Base-by-base conservation (phyloP, 2,329 filamentous ascomycete species). In the Calcarisporium arbuscula region DNA sequence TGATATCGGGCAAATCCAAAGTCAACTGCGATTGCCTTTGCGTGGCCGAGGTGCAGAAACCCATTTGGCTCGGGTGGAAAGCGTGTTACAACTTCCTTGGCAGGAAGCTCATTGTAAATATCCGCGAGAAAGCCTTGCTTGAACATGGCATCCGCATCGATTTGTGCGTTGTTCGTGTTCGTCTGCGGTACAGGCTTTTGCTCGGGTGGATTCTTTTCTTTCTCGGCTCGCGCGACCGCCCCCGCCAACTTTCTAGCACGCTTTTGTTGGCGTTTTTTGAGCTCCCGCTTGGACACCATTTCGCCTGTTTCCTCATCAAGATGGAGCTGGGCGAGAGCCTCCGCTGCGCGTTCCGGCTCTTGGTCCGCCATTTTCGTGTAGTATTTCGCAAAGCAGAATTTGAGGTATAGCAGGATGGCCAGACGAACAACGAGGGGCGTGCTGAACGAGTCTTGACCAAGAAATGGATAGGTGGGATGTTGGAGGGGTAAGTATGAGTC, bases 1-100 rank as follows among this genome's bases (percentile, higher is more conserved):
- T 94, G 85, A 53, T 81, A 80, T 52, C 76, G 78, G 11, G 92
- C 90, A 57, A 95, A 96, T n/a, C 90, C 90, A 62, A 96, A 96
- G 63, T 96, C 95, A 59, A 96, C 79, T 1, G 87, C 83, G 57
- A 96, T 95, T 15, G 92, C 90, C 66, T 96, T 96, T 45, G 84
- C 85, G 56, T 96, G 92, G 15, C 90, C 90, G 48, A 96, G 84
- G 55, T 95, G 89, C 8, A 95, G 74, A 57, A 83, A 95, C 35
- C 90, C 92, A 58, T 96, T 96, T 30, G 92, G 92, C 62, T 90
- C 85, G 16, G 85, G 85, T 3, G 85, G 85, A 53, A 90, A 89
- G 46, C 84, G 77, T 5, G 83, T 88, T 31, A 81, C 60, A 15
- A 82, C 77, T 10, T 67, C 62, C 46, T 72, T 74, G 28, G 68